Base-by-base conservation (phyloP, 805 yeast species). In the Cyberlindnera americana region DNA sequence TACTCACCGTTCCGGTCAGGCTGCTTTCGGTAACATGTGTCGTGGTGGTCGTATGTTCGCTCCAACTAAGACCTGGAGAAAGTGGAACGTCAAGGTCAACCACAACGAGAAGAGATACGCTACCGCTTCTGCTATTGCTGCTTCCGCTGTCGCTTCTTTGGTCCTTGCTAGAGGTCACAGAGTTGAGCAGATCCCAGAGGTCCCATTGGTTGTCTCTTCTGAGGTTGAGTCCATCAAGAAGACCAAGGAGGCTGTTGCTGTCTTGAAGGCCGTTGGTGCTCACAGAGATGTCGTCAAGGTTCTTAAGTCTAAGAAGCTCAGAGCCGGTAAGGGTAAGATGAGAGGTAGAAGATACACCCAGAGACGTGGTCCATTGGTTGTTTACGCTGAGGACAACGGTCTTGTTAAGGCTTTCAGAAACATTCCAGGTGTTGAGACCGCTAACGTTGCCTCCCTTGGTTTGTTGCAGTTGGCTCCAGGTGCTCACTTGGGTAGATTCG, bases 41-140 rank as follows among this genome's bases (percentile, higher is more conserved):
- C 91, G 99, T 77, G 97, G 97, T 74, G 99, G 99, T 81, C 95
- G 99, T 78, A 93, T 93, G 98, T 93, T 93, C 69, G 97, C 99
- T 75, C 99, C 99, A 73, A 93, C 99, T 75, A 93, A 93, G 83
- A 90, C 95, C 75, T 93, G 99, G 99, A 89, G 99, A 86, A 91
- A 83, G 79, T 93, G 99, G 99, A 95, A 93, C 89, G 95, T 93
- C 67, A 93, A 90, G 84, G 96, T 93, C 68, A 93, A 93, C 96
- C 96, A 89, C 76, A 91, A 91, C 88, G 96, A 93, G 81, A 91
- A 91, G 84, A 90, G 98, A 77, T 93, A 90, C 76, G 99, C 99
- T 59, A 91, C 98, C 62, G 98, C 97, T 67, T 91, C 99, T 60
- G 99, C 98, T 65, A 87, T 93, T 66, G 98, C 99, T 69, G 99